Base-by-base conservation (phyloP, 2,329 filamentous ascomycete genomes). In the Diaporthe longicolla region DNA sequence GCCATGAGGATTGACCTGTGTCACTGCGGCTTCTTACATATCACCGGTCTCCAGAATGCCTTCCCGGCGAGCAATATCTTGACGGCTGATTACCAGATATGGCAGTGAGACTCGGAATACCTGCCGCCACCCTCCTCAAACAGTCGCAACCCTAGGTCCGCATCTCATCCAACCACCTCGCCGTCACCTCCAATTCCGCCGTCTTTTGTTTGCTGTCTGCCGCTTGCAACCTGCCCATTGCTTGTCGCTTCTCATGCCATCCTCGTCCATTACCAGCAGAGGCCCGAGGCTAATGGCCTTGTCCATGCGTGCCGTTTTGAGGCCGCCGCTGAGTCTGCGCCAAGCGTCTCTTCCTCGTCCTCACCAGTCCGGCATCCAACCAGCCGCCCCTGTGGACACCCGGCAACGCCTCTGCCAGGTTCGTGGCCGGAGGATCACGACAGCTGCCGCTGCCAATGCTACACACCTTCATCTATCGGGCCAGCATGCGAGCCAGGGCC, bases 381-480 rank as follows among this genome's bases (percentile, higher is more conserved):
- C 26, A 45, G 52, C 65, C 24, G 55, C 63, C 35, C 55, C 66
- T 72, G 74, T 73, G 61, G 37, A 19, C 52, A 71, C 24, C 68
- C 72, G 68, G 29, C 52, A 48, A 32, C 58, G 37, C 45, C 54
- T 29, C 43, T 40, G 45, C 35, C 45, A 61, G 58, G 11, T 71
- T 37, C 70, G 59, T 71, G 57, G 50, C 55, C 57, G 68, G 68
- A 54, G 13, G 26, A 59, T 32, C n/a, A 54, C 68, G 10, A 73
- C 72, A 26, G 21, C 45, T 50, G 45, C 45, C 19, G 21, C 65
- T 69, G 48, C 71, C 37, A 48, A 26, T 68, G 63, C 43, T 19
- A 40, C 73, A 68, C 59, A 65, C 59, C 54, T 63, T 50, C 54
- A 65, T 59, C 54, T 68, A 63, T 72, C 45, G 58, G 37, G 50